Evolutionary conservation across 2,329 filamentous ascomycete species (phyloP).

Genomic region (Madurella mycetomatis): DNA sequence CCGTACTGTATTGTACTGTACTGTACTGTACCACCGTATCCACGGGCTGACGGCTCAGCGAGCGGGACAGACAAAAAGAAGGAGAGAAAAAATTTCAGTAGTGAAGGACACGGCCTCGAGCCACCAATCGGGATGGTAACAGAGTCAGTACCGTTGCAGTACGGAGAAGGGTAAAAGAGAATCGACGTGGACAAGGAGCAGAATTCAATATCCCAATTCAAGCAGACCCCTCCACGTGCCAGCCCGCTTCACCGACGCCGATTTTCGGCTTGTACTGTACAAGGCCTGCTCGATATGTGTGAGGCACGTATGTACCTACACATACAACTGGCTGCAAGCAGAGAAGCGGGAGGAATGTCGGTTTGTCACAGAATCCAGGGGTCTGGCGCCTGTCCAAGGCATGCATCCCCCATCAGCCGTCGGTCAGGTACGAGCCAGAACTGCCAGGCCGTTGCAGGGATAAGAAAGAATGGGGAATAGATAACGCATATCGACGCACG

Average conservation of each 20-base stretch:
- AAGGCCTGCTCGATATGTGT: background rate
- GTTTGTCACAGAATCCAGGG: conserved; percentile 21
- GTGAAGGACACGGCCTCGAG: background rate
- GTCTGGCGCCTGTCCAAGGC: conserved; percentile 3
- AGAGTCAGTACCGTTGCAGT: background rate
- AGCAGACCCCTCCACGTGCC: background rate
- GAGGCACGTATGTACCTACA: background rate
- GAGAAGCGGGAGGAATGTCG: conserved; percentile 2
- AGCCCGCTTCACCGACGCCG: background rate
- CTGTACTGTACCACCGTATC: no score
- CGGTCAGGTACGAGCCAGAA: conserved; percentile 1
- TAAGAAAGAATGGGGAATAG: background rate
- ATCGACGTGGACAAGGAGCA: background rate
- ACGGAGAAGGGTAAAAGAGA: background rate
- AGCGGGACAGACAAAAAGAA: conserved; percentile 7
- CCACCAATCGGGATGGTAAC: background rate
- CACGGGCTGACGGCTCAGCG: conserved; percentile 11
- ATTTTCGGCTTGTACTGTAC: background rate
- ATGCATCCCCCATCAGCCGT: background rate
- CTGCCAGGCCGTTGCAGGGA: conserved; percentile 5
- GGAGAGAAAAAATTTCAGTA: background rate
- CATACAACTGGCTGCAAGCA: background rate
- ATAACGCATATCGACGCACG: conserved; percentile 9
- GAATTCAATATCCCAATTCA: background rate
- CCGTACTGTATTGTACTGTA: no score